Base-by-base conservation (phyloP, 805 yeast species). In the Yarrowia sp. region DNA sequence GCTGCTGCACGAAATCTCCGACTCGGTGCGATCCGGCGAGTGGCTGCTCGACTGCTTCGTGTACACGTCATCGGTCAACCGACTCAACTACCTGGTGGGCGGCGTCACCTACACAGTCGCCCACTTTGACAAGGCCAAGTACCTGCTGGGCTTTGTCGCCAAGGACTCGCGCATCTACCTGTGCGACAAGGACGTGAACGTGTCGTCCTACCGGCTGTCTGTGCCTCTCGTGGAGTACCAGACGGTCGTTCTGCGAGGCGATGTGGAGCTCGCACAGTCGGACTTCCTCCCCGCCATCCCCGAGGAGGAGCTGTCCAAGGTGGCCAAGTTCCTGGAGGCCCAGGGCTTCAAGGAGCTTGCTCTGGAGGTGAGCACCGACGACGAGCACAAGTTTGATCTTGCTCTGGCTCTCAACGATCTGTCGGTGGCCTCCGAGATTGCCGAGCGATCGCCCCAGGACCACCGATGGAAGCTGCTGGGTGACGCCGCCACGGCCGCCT, bases 11-110 rank as follows among this genome's bases (percentile, higher is more conserved):
- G 97, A 96, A 70, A 84, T 92, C 69, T 84, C 85, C 68, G 99
- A 95, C 76, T 80, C 87, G 19, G 85, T 94, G 44, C 86, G 90
- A 69, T 88, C 96, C 36, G 98, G 98, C 74, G 89, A 88, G 77
- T 95, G 98, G 92, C 92, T 93, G 74, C 99, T 98, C 72, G 98
- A 95, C 80, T 98, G 95, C 55, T 93, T 94, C 77, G 86, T 95
- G 66, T 95, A 89, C 81, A 91, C 98, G 15, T 92, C 98, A 2
- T 75, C 87, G 19, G 83, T 96, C 30, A 91, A 92, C 80, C 87
- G 98, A 78, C 83, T 95, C 75, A 94, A 93, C 79, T 95, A 95
- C 77, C 85, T 92, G 70, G 98, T 95, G 70, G 99, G 99, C 73
- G 96, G 96, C 46, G 91, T 92, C 75, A 87, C 90, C 30, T 91